A percentile compares a stretch with the other conserved stretches of the same genome.
These are phyloP conservation scores for Rhytidiadelphus loreus DNA, from an alignment of 225 moss, liverwort and hornwort species.

Conservation along the genomic window DNA sequence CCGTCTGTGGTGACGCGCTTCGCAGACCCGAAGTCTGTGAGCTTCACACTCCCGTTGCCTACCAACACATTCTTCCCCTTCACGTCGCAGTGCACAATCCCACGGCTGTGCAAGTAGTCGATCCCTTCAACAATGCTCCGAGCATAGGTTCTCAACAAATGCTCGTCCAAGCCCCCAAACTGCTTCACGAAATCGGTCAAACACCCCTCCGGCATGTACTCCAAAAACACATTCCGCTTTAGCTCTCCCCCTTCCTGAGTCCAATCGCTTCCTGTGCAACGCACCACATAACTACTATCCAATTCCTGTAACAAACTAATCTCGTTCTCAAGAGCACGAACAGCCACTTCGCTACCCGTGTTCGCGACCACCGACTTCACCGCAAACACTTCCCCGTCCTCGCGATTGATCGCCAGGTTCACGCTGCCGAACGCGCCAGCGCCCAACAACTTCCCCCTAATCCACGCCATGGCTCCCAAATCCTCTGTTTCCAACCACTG, in stretches of 20 bases:
- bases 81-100: constrained; percentile 93
- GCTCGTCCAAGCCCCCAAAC: constrained; percentile 79
- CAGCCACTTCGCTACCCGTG: constrained; percentile 20
- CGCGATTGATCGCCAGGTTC: constrained; percentile 71
- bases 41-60: constrained; percentile 78
- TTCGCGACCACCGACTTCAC: constrained; percentile 75
- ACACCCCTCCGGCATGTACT: constrained; percentile 93
- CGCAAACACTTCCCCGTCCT: constrained; percentile 68
- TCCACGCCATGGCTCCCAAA: constrained; percentile 41
- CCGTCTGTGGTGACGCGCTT: constrained; percentile 36
- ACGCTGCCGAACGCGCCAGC: constrained; percentile 89
- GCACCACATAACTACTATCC: constrained; percentile 62
- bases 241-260: constrained; percentile 49
- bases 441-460: constrained; percentile 82
- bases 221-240: constrained; percentile 78
- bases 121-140: constrained; percentile 77
- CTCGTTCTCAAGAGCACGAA: constrained; percentile 93
- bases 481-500: background rate
- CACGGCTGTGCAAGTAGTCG: constrained; percentile 49
- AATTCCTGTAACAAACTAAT: constrained; percentile 55
- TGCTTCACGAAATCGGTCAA: constrained; percentile 87
- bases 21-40: constrained; percentile 90
- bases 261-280: constrained; percentile 65
- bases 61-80: constrained; percentile 92
- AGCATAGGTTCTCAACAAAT: constrained; percentile 64